Base-by-base conservation (phyloP, 495 filamentous ascomycete genomes). In the Tuber umbilicatum region DNA sequence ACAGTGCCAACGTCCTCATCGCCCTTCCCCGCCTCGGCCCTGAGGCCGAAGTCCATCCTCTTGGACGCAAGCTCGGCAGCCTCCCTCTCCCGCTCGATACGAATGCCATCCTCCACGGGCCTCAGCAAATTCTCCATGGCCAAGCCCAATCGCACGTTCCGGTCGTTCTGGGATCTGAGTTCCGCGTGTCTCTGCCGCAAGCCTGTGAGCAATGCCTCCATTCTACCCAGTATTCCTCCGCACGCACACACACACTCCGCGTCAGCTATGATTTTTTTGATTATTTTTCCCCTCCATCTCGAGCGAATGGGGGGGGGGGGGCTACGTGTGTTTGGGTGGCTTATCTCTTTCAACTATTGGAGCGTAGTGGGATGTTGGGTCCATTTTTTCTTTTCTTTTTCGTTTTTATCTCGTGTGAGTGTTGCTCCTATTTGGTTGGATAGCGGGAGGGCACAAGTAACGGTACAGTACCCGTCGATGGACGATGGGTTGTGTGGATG, bases 71-170 rank as follows among this genome's bases (percentile, higher is more conserved):
- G 73, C 70, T 75, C 77, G 2, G 79, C 81, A 21, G 78, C 71
- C 50, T 74, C 75, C 72, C 75, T 69, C 67, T 83, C 81, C 43
- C 73, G 72, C 77, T 78, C 77, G 14, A 82, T 72, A 38, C 82
- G 75, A 4, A 83, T 71, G 2, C 82, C 80, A 39, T 82, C 80
- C 47, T 83, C 82, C 17, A 83, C 74, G 2, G 82, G 81, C 60
- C 70, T 76, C 73, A 83, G 60, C 7, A 42, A 60, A 14, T 72
- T 74, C 47, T 81, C 81, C 82, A 83, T 82, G 35, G 71, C 73
- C 50, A 81, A 47, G 42, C 82, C 82, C 38, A 76, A 70, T 23
- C 74, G 68, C 14, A 83, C 79, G 12, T 73, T 76, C 35, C 40
- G 43, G 38, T 83, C 77, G 67, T 83, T 83, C 72, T 83, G 82